A percentile compares a stretch with the other conserved stretches of the same genome.
Evolutionary conservation across 192 early-diverging fungal species (phyloP).

Genomic region (Nowakowskiella sp.): DNA sequence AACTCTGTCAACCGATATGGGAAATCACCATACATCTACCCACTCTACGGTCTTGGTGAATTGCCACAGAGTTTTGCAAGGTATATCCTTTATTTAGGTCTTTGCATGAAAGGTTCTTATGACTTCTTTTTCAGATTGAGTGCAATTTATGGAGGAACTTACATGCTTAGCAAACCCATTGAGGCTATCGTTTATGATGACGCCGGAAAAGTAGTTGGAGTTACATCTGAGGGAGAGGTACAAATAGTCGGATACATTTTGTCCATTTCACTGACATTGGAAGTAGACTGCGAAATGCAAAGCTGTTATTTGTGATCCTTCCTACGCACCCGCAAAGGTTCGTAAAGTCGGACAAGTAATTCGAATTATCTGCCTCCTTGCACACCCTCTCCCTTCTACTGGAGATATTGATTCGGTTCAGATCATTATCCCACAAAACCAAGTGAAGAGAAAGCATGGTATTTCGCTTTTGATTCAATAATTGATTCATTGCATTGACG

Average conservation of each 20-base stretch:
- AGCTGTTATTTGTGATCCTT: conserved; percentile 93
- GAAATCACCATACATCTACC: conserved; percentile 97
- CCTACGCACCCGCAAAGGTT: conserved; percentile 77
- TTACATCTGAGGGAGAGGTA: conserved; percentile 79
- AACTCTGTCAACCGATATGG: conserved; percentile 87
- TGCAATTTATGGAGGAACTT: conserved; percentile 98
- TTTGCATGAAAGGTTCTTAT: background rate
- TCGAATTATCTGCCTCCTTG: conserved; percentile 92
- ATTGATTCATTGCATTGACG: background rate
- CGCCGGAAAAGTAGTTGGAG: conserved; percentile 78
- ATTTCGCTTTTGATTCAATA: conserved; percentile 4
- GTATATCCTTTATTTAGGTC: conserved; percentile 11
- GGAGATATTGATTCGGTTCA: conserved; percentile 81
- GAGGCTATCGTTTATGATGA: conserved; percentile 83
- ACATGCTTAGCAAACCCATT: conserved; percentile 91
- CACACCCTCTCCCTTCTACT: conserved; percentile 85
- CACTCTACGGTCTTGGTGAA: conserved; percentile 94
- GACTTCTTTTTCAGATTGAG: conserved; percentile 55
- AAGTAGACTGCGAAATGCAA: conserved; percentile 64
- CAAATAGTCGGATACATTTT: conserved; percentile 9
- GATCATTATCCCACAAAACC: conserved; percentile 96
- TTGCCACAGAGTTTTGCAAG: conserved; percentile 96
- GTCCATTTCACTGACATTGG: background rate
- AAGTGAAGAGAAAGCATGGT: conserved; percentile 81
- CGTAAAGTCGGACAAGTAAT: conserved; percentile 80